Evolutionary conservation across 2,329 filamentous ascomycete species (phyloP), one percentile per base, ranked within the genome.

Genomic region (Mycosphaerella arachidis): DNA sequence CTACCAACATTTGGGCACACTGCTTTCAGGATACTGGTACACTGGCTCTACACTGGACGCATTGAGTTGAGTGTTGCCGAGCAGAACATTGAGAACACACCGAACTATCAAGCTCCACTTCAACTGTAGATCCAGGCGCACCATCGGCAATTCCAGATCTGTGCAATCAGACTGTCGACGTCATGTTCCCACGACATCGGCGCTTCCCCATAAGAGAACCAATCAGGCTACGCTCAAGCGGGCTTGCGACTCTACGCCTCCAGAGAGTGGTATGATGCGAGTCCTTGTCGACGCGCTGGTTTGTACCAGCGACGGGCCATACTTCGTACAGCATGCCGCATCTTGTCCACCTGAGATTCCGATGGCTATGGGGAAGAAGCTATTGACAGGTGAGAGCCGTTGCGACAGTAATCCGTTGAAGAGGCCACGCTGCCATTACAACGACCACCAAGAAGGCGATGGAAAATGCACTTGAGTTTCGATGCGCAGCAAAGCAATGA

Each of bases 11-110:
- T 55, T n/a, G 10, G 45, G 4, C 50, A 54, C 12, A 35, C 6
- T 1, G 40, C 48, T 2, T 63, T 63, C 57, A 37, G 35, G 18
- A 30, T 54, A 9, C 62, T 61, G 24, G 3, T 52, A 6, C 30
- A 57, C 35, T 65, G 61, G 61, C 20, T 55, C 12, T 63, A 63
- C 27, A 48, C 46, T 48, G 27, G 16, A 4, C 4, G 6, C 24
- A 7, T 48, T 18, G 46, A 24, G 9, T 5, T 48, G 7, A 24
- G 5, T 10, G 24, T 55, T 5, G 18, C 31, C 5, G 51, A 35
- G 3, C 5, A 18, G n/a, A 16, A n/a, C 18, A 4, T 5, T 9
- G 5, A 45, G 2, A 29, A 3, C 6, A 4, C 12, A 20, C 53
- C 30, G 13, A 18, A 5, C 6, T 35, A 35, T 16, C 12, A n/a